Evolutionary conservation across 2,329 filamentous ascomycete species (phyloP).

Genomic region (Clonostachys rhizophaga): DNA sequence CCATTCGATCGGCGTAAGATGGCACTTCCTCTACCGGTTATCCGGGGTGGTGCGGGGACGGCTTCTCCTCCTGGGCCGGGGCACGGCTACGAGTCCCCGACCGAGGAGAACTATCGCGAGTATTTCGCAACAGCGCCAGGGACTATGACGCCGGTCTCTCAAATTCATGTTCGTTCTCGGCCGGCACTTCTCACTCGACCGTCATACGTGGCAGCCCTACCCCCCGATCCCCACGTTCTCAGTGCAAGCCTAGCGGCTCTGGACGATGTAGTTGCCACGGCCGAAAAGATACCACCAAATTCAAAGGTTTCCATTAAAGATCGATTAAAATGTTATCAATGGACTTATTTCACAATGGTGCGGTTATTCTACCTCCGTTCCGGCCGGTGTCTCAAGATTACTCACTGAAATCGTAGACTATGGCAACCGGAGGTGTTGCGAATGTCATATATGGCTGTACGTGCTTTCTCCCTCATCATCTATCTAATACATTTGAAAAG

Average conservation of each 20-base stretch:
- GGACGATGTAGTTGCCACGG: slow-evolving; percentile 25
- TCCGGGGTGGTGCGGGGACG: no score
- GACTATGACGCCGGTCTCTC: background rate
- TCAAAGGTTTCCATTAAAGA: slow-evolving; percentile 40
- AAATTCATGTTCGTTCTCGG: slow-evolving; percentile 2
- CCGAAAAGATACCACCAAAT: slow-evolving; percentile 11
- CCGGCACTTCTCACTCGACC: slow-evolving; percentile 4
- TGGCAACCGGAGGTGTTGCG: slow-evolving; percentile 52
- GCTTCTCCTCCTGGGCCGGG: no score
- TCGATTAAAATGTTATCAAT: slow-evolving; percentile 49
- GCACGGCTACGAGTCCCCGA: slow-evolving; percentile 29
- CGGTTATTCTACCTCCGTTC: background rate
- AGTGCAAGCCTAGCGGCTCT: slow-evolving; percentile 8
- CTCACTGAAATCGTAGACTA: slow-evolving; percentile 9
- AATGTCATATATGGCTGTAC: slow-evolving; percentile 49
- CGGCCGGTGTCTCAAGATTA: background rate
- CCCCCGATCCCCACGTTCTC: background rate
- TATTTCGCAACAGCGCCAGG: slow-evolving; percentile 13
- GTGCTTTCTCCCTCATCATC: slow-evolving; percentile 11
- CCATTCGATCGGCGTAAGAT: no score
- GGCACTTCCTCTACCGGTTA: no score
- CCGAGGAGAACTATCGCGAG: slow-evolving; percentile 20
- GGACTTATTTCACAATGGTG: slow-evolving; percentile 73
- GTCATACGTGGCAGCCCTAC: slow-evolving; percentile 3
- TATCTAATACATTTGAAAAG: background rate